Evolutionary conservation across 2,329 filamentous ascomycete species (phyloP).

Genomic region (Aspergillus japonicus): DNA sequence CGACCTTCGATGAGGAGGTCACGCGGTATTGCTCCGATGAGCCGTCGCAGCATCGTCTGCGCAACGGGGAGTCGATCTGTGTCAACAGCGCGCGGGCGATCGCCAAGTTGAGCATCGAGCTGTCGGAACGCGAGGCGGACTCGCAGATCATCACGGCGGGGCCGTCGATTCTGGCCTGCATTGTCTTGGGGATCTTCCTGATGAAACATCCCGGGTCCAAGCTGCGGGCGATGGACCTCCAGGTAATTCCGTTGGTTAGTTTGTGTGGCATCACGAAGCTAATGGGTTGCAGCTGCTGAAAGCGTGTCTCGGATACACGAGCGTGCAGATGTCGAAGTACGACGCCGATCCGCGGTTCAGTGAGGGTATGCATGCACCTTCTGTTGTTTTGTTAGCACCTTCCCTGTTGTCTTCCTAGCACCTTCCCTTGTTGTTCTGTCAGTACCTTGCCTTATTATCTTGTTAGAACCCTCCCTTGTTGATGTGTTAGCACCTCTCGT

Average conservation of each 20-base stretch:
- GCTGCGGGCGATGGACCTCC: slow-evolving; percentile 11
- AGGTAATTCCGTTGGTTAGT: neutral
- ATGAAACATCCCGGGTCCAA: slow-evolving; percentile 13
- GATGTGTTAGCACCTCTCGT: no score
- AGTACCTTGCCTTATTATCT: no score
- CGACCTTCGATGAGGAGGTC: slow-evolving; percentile 13
- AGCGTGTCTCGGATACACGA: slow-evolving; percentile 10
- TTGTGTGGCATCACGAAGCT: no score
- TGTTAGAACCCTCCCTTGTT: no score
- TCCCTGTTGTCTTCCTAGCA: no score
- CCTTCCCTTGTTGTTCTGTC: no score
- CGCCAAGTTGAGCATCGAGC: slow-evolving; percentile 16
- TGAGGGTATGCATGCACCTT: slow-evolving; percentile 1
- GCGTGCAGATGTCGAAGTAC: slow-evolving; percentile 4
- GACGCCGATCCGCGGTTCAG: slow-evolving; percentile 9
- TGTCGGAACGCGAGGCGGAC: slow-evolving; percentile 6
- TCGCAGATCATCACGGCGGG: slow-evolving; percentile 11
- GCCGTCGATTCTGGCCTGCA: slow-evolving; percentile 9
- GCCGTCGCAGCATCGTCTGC: slow-evolving; percentile 11
- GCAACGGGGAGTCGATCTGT: slow-evolving; percentile 14
- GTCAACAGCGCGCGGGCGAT: slow-evolving; percentile 16
- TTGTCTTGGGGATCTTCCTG: slow-evolving; percentile 14
- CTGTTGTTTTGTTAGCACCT: no score
- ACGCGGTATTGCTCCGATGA: slow-evolving; percentile 9
- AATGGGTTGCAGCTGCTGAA: slow-evolving; percentile 8